Base-by-base conservation (phyloP, 2,329 filamentous ascomycete genomes). In the Camillea tinctor region DNA sequence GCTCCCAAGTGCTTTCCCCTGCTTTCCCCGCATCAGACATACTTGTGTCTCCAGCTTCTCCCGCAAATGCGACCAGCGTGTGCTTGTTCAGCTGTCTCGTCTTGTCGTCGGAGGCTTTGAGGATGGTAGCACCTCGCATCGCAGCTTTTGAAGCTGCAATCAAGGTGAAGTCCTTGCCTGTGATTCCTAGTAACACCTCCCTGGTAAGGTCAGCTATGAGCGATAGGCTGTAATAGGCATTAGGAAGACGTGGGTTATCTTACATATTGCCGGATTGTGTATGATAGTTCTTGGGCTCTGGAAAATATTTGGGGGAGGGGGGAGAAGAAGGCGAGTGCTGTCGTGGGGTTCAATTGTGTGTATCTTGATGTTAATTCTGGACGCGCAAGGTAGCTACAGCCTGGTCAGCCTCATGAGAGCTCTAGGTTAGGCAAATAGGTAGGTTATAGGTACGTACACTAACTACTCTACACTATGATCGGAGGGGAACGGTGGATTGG, bases 101-200 rank as follows among this genome's bases (percentile, higher is more conserved):
- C 87, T 99, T 99, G 85, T 99, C 94, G 79, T 99, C 96, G 68
- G 88, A 86, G 60, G 92, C 87, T 80, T 99, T 99, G 75, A 99
- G 88, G 77, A 99, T 90, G 61, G 94, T 97, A 66, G 93, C 92
- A 72, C 95, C 95, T 81, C 95, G 89, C 93, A 98, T 98, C 72
- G 93, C 92, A 75, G 95, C 95, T 84, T 99, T 98, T 65, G 93
- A 98, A 72, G 95, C 92, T 72, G 93, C 95, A 76, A 99, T 88
- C 84, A 99, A 88, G 81, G 93, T 96, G 79, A 97, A 99, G 86
- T 99, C 96, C 84, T 97, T 97, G 82, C 95, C 96, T 62, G 94
- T 97, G 78, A 99, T 97, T 74, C 95, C 95, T 71, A 99, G 86
- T 75, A 99, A 86, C 76, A 98, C 92, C 88, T 99, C 95, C 95